phyloP scores from a whole-genome alignment of 176 grass and related monocot genomes.

The Canna indica region DNA sequence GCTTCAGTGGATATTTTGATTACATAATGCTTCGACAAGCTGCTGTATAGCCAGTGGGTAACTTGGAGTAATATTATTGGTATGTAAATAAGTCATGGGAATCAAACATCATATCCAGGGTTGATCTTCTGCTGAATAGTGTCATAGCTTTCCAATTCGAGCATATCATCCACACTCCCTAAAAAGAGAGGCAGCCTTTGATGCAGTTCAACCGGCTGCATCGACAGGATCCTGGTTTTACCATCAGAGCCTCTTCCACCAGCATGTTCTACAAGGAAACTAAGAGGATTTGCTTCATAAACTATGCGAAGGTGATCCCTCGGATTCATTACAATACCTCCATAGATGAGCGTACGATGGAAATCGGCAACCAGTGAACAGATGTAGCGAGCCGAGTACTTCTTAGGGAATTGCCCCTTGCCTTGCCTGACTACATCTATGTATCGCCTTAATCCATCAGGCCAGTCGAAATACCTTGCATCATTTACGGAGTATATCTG shows the following conservation, averaged over 20 bases:
- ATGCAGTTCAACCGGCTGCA: slow-evolving; percentile 90
- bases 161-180: slow-evolving; percentile 80
- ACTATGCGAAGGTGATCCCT: slow-evolving; percentile 87
- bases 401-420: slow-evolving; percentile 80
- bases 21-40: not conserved
- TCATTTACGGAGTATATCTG: slow-evolving; percentile 98
- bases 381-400: slow-evolving; percentile 85
- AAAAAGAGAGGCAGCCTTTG: slow-evolving; percentile 83
- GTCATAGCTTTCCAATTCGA: slow-evolving; percentile 77
- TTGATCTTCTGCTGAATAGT: slow-evolving; percentile 91
- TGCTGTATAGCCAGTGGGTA: too few species aligned
- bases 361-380: slow-evolving; percentile 90
- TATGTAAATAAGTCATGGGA: not conserved
- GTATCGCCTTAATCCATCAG: slow-evolving; percentile 70
- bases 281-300: slow-evolving; percentile 85
- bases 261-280: slow-evolving; percentile 78
- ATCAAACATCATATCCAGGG: slow-evolving; percentile 78
- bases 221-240: slow-evolving; percentile 53
- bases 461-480: slow-evolving; percentile 87
- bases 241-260: slow-evolving; percentile 83
- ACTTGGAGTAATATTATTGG: too few species aligned
- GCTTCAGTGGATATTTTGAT: not conserved
- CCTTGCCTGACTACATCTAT: slow-evolving; percentile 90
- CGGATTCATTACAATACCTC: slow-evolving; percentile 88
- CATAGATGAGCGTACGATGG: slow-evolving; percentile 72